Evolutionary conservation across 768 basidiomycete genomes (phyloP).

Genomic region (Hericium erinaceus): DNA sequence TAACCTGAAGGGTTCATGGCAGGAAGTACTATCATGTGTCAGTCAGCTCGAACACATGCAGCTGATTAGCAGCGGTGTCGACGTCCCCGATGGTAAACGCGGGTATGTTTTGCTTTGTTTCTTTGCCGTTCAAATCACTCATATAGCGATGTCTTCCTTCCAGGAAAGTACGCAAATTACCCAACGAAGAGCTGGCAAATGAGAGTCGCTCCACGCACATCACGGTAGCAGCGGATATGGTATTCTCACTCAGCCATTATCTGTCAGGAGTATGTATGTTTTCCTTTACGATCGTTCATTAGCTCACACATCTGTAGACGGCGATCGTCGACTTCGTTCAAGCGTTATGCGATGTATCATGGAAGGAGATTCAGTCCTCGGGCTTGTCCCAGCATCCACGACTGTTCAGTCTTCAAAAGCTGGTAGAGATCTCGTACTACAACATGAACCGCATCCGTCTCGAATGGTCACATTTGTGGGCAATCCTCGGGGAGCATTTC

Average conservation of each 20-base stretch:
- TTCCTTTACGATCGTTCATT: background rate
- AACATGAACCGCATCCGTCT: slow-evolving; percentile 98
- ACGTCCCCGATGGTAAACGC: slow-evolving; percentile 74
- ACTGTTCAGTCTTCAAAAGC: slow-evolving; percentile 92
- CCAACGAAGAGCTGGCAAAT: slow-evolving; percentile 90
- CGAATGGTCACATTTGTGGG: slow-evolving; percentile 98
- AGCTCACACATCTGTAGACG: slow-evolving; percentile 38
- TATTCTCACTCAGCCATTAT: slow-evolving; percentile 92
- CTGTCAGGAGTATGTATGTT: slow-evolving; percentile 75
- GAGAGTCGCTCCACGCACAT: slow-evolving; percentile 97
- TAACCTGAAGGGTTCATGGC: slow-evolving; percentile 91
- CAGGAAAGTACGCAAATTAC: slow-evolving; percentile 46
- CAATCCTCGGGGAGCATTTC: slow-evolving; percentile 96
- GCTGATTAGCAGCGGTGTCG: slow-evolving; percentile 85
- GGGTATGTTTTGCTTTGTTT: slow-evolving; percentile 43
- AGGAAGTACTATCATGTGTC: slow-evolving; percentile 92
- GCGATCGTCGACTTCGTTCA: slow-evolving; percentile 98
- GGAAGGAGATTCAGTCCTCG: slow-evolving; percentile 99
- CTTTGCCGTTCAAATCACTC: background rate
- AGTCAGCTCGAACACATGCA: slow-evolving; percentile 99
- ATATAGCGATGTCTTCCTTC: slow-evolving; percentile 8
- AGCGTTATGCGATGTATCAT: slow-evolving; percentile 92
- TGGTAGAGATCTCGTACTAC: slow-evolving; percentile 99
- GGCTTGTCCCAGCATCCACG: slow-evolving; percentile 90
- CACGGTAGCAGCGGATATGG: slow-evolving; percentile 98